phyloP scores from a whole-genome alignment of 495 filamentous ascomycete genomes.

The Hyaloscypha bicolor region DNA sequence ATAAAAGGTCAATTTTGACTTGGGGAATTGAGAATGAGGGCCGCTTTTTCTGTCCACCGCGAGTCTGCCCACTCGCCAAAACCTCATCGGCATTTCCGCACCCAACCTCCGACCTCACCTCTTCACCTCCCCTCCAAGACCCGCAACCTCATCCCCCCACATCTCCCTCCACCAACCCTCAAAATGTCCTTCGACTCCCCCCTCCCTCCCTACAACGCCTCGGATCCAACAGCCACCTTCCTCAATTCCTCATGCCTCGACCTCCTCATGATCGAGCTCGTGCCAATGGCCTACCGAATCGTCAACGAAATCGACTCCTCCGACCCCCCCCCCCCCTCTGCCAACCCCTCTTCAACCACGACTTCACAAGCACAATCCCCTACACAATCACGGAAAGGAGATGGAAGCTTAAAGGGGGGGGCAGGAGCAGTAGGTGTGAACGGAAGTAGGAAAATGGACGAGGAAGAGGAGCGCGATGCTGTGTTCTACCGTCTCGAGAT shows the following conservation, averaged over 20 bases:
- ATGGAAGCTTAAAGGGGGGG: slow-evolving; percentile 14
- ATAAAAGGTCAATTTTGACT: too few relatives aligned
- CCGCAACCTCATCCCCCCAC: background rate
- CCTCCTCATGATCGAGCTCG: slow-evolving; percentile 92
- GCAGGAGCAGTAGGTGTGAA: slow-evolving; percentile 2
- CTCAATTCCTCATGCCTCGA: slow-evolving; percentile 83
- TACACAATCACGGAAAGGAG: background rate
- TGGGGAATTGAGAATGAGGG: too few relatives aligned
- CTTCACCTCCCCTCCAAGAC: background rate
- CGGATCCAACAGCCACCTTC: slow-evolving; percentile 77
- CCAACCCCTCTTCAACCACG: background rate
- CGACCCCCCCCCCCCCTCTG: slow-evolving; percentile 24
- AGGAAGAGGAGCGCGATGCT: slow-evolving; percentile 79
- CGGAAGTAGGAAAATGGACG: slow-evolving; percentile 45
- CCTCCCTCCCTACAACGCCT: slow-evolving; percentile 67
- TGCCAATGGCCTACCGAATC: slow-evolving; percentile 89
- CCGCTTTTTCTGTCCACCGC: too few relatives aligned
- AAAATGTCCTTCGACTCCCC: slow-evolving; percentile 78
- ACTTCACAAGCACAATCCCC: slow-evolving; percentile 13
- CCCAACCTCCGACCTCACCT: background rate
- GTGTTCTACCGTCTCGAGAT: slow-evolving; percentile 83
- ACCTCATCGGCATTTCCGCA: background rate
- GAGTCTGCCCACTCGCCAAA: background rate
- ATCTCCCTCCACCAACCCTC: background rate
- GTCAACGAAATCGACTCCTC: slow-evolving; percentile 55